Evolutionary conservation across 768 basidiomycete genomes (phyloP), one percentile per base, ranked within the genome.

Genomic region (Dictyophora rubrovolvata): DNA sequence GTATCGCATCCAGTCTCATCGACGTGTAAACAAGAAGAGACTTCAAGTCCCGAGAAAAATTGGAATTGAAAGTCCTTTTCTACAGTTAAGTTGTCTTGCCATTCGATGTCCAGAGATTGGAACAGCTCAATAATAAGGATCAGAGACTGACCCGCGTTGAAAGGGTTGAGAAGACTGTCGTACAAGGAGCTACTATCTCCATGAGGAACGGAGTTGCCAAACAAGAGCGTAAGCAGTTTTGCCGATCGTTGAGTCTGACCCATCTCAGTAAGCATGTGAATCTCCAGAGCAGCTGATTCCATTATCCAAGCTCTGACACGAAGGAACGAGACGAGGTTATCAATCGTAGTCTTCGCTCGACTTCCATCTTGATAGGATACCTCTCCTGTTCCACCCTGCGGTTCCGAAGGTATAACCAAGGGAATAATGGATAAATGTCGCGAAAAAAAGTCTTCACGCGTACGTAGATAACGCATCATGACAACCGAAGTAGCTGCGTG

Each of bases 41-140:
- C 73, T 63, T 89, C 82, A 47, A 93, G 70, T 36, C 80, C 76
- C 2, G 71, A 75, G 36, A 91, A 77, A 54, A 69, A 64, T 28
- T 48, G 52, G 67, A 87, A 84, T 59, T 85, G 77, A 56, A 90
- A 68, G 20, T 85, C 75, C 5, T 82, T 75, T 16, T 79, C 70
- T 1, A 85, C 81, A 12, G 75, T 69, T 48, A 90, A 71, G 59
- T 79, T 81, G 67, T 97, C 94, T 5, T 79, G 79, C 93, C 93
- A 97, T 56, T 89, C 85, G 63, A 97, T 87, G 68, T 85, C 83
- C 64, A 97, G 73, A 0, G 90, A 89, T 66, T 90, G 86, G 50
- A 97, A 75, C 55, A 92, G 82, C 69, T 95, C 93, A 65, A 95
- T 86, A 69, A 96, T 85, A 22, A 88, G 80, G 64, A 91, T 77